phyloP scores from a whole-genome alignment of 1,284 basidiomycete genomes.

The Sanghuangporus baumii region DNA sequence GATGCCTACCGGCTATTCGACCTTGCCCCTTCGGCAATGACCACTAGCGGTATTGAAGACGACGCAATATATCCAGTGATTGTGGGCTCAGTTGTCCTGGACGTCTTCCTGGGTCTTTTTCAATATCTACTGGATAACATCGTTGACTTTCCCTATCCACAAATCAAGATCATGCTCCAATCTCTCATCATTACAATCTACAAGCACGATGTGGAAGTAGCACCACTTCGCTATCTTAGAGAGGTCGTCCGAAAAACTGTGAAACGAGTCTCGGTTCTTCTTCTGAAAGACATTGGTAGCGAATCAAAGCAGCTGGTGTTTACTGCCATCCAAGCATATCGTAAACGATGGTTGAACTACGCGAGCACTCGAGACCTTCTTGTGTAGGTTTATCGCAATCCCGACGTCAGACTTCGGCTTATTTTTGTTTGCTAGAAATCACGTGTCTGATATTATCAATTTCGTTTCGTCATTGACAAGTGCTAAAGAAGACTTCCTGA shows the following conservation, averaged over 20 bases:
- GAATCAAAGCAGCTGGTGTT: constrained; percentile 61
- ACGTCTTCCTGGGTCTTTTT: constrained; percentile 48
- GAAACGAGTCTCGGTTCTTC: constrained; percentile 42
- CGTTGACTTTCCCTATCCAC: constrained; percentile 41
- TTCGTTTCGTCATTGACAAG: constrained; percentile 42
- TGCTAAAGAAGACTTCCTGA: constrained; percentile 51
- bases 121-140: constrained; percentile 37
- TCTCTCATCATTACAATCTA: constrained; percentile 56
- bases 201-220: constrained; percentile 62
- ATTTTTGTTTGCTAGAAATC: constrained; percentile 29
- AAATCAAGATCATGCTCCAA: constrained; percentile 55
- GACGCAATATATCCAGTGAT: constrained; percentile 40
- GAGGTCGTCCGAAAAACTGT: constrained; percentile 46
- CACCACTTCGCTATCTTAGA: constrained; percentile 46
- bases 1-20: constrained; percentile 49
- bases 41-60: constrained; percentile 36
- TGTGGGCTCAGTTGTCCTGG: constrained; percentile 57
- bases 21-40: constrained; percentile 45
- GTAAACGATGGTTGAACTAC: constrained; percentile 50
- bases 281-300: constrained; percentile 49
- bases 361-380: constrained; percentile 41
- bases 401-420: constrained; percentile 1
- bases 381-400: constrained; percentile 33
- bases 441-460: constrained; percentile 43
- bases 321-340: constrained; percentile 52